phyloP scores from a whole-genome alignment of 306 rosid genomes.

The Pterocarpus macrocarpus region DNA sequence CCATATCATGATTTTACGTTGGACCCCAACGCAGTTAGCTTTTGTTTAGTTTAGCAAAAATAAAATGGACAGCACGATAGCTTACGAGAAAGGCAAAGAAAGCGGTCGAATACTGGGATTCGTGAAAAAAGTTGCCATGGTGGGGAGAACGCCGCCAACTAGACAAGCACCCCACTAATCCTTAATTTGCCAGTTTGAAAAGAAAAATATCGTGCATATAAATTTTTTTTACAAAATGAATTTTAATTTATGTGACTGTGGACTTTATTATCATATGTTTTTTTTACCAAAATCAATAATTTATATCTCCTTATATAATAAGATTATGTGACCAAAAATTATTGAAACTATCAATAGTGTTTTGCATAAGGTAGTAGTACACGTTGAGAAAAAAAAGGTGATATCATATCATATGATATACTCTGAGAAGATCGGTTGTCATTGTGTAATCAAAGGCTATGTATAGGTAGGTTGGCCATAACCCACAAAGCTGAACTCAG shows the following conservation, averaged over 20 bases:
- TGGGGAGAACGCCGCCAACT: constrained; percentile 4
- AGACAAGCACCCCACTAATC: constrained; percentile 26
- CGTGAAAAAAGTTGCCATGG: background rate
- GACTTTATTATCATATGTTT: background rate
- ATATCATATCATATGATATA: background rate
- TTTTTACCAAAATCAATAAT: background rate
- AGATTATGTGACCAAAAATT: background rate
- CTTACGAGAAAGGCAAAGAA: background rate
- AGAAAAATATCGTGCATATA: background rate
- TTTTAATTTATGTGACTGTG: background rate
- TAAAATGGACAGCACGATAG: constrained; percentile 13
- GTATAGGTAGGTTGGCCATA: constrained; percentile 20
- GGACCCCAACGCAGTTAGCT: constrained; percentile 44
- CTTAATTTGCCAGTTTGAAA: constrained; percentile 36
- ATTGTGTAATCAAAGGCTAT: constrained; percentile 10
- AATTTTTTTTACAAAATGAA: background rate
- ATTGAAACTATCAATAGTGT: background rate
- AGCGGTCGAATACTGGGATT: background rate
- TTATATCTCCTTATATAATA: background rate
- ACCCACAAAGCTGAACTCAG: constrained; percentile 12
- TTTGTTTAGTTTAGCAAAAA: constrained; percentile 36
- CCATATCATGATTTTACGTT: constrained; percentile 40
- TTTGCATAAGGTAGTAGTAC: background rate
- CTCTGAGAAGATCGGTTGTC: constrained; percentile 8
- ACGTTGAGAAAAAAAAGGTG: background rate